phyloP scores from a whole-genome alignment of 345 rosid species.

The Camelina hispida region DNA sequence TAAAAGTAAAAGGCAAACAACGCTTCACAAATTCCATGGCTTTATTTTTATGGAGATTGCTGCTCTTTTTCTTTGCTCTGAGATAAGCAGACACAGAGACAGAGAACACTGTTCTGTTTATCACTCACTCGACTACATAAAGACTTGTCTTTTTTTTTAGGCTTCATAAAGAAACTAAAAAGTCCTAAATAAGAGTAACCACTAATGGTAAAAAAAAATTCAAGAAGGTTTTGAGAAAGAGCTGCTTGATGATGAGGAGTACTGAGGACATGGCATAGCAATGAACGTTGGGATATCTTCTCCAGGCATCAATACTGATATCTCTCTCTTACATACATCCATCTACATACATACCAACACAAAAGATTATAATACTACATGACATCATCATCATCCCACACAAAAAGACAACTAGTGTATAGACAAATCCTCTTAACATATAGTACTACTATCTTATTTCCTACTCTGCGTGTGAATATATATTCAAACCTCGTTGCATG shows the following conservation, averaged over 20 bases:
- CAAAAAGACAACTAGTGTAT: constrained; percentile 29
- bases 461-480: constrained; percentile 5
- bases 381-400: constrained; percentile 39
- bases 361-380: constrained; percentile 14
- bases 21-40: constrained; percentile 31
- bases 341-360: constrained; percentile 46
- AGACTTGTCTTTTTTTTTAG: constrained; percentile 7
- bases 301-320: constrained; percentile 85
- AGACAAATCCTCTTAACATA: constrained; percentile 28
- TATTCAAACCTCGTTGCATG: constrained; percentile 49
- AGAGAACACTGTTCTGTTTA: constrained; percentile 37
- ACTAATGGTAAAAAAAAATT: neutral
- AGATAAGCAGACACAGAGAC: constrained; percentile 27
- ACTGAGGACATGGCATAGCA: constrained; percentile 66
- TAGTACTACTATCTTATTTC: neutral
- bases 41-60: constrained; percentile 40
- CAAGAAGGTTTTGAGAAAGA: constrained; percentile 36
- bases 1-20: constrained; percentile 23
- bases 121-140: constrained; percentile 36
- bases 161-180: neutral
- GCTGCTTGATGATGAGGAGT: constrained; percentile 47
- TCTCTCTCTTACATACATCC: constrained; percentile 59
- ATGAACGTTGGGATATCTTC: constrained; percentile 72
- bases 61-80: constrained; percentile 35
- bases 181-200: constrained; percentile 12